Evolutionary conservation across 768 basidiomycete genomes (phyloP).

Genomic region (Suillus weaverae): DNA sequence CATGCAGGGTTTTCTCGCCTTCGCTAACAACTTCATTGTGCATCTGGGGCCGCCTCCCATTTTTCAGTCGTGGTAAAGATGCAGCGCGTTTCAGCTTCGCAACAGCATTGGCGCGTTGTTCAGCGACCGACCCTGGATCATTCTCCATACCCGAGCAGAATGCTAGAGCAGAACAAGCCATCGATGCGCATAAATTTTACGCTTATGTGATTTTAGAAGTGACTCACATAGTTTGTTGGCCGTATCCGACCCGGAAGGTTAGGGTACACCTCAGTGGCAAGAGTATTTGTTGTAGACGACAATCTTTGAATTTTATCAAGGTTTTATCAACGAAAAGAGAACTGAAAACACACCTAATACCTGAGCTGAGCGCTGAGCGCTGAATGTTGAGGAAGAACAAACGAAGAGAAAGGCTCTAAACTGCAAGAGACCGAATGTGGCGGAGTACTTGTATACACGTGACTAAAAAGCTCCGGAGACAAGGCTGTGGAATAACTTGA

Average conservation of each 20-base stretch:
- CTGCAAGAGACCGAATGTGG: slow-evolving; percentile 17
- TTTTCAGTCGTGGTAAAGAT: slow-evolving; percentile 88
- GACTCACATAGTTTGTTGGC: slow-evolving; percentile 11
- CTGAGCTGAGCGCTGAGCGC: neutral
- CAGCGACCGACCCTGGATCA: slow-evolving; percentile 50
- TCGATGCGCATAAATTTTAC: neutral
- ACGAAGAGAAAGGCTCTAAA: slow-evolving; percentile 17
- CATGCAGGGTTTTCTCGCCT: slow-evolving; percentile 59
- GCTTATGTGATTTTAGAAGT: neutral
- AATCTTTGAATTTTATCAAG: neutral
- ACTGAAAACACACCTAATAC: slow-evolving; percentile 6
- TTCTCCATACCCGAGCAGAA: slow-evolving; percentile 28
- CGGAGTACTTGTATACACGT: slow-evolving; percentile 15
- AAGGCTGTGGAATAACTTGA: neutral
- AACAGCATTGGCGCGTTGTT: slow-evolving; percentile 85
- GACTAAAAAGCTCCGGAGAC: slow-evolving; percentile 8
- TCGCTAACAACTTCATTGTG: slow-evolving; percentile 81
- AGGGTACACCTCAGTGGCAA: slow-evolving; percentile 10
- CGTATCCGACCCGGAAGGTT: slow-evolving; percentile 12
- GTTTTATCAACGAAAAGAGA: neutral
- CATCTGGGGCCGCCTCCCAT: slow-evolving; percentile 86
- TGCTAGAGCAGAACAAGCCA: slow-evolving; percentile 6
- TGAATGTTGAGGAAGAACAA: slow-evolving; percentile 8
- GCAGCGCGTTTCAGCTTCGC: slow-evolving; percentile 91
- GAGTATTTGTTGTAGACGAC: neutral